phyloP scores from a whole-genome alignment of 192 early-diverging fungal species.

The Dimargaris cristalligena region DNA sequence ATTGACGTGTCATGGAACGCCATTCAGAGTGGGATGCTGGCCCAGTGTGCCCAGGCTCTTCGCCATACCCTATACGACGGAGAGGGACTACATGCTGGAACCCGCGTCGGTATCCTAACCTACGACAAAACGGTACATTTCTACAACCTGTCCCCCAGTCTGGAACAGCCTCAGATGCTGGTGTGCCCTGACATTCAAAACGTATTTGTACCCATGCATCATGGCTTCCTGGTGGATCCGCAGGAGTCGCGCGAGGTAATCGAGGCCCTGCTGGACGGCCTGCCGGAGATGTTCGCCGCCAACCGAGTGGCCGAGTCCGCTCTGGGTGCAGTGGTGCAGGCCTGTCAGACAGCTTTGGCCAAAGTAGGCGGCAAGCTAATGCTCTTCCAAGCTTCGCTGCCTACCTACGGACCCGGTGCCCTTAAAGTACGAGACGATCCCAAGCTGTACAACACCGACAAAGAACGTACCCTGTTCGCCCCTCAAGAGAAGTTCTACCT shows the following conservation, averaged over 20 bases:
- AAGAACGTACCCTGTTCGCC: constrained; percentile 71
- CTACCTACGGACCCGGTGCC: constrained; percentile 72
- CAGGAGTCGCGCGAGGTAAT: constrained; percentile 61
- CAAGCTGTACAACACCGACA: constrained; percentile 81
- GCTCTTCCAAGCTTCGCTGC: constrained; percentile 77
- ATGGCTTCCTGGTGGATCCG: constrained; percentile 83
- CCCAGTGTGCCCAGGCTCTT: constrained; percentile 43
- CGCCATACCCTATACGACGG: constrained; percentile 46
- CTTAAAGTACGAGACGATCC: constrained; percentile 76
- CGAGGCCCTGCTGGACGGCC: constrained; percentile 56
- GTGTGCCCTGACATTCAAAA: constrained; percentile 83
- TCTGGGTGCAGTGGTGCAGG: constrained; percentile 67
- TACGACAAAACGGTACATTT: constrained; percentile 85
- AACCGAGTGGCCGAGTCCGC: constrained; percentile 58
- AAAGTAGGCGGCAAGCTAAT: constrained; percentile 71
- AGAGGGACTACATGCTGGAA: constrained; percentile 30
- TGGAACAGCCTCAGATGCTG: constrained; percentile 89
- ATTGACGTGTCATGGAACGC: constrained; percentile 88
- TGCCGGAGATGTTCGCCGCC: constrained; percentile 68
- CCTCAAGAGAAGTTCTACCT: constrained; percentile 80
- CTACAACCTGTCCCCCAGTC: constrained; percentile 67
- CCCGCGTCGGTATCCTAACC: constrained; percentile 73
- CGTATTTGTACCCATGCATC: constrained; percentile 83
- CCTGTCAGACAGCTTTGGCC: constrained; percentile 53
- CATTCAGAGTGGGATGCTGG: constrained; percentile 70